A percentile compares a stretch with the other conserved stretches of the same genome.
These are phyloP conservation scores for Penicillium pulvis DNA, from an alignment of 495 filamentous ascomycete genomes.

Conservation along the genomic window DNA sequence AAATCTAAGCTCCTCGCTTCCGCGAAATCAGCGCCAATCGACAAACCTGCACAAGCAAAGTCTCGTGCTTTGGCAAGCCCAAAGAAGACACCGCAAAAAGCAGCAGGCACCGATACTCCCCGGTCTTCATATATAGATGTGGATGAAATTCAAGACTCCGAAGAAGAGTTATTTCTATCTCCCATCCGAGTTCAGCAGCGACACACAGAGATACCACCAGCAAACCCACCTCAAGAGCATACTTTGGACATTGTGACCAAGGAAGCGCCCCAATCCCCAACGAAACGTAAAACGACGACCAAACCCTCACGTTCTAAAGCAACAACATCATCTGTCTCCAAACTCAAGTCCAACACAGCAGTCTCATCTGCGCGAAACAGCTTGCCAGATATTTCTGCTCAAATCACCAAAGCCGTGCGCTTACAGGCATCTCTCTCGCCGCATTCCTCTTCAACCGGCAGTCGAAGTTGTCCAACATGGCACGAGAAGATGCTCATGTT, in stretches of 20 bases:
- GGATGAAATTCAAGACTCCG: slow-evolving; percentile 71
- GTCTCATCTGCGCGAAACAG: slow-evolving; percentile 9
- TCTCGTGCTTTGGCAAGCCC: background rate
- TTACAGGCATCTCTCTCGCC: slow-evolving; percentile 47
- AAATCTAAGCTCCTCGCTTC: slow-evolving; percentile 14
- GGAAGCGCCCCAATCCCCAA: slow-evolving; percentile 8
- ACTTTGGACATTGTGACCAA: slow-evolving; percentile 21
- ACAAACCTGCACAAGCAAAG: background rate
- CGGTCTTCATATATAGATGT: slow-evolving; percentile 32
- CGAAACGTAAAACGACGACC: slow-evolving; percentile 16
- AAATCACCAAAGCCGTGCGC: slow-evolving; percentile 69
- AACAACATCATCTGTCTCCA: background rate
- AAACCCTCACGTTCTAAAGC: slow-evolving; percentile 11
- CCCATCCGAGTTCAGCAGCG: slow-evolving; percentile 34
- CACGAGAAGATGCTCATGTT: slow-evolving; percentile 93
- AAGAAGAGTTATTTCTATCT: slow-evolving; percentile 45
- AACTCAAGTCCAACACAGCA: slow-evolving; percentile 3
- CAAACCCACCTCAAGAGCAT: slow-evolving; percentile 4
- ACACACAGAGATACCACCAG: slow-evolving; percentile 15
- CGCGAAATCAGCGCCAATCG: background rate
- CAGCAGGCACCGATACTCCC: background rate
- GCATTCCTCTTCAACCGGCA: slow-evolving; percentile 5
- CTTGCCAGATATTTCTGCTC: slow-evolving; percentile 51
- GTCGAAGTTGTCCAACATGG: slow-evolving; percentile 58
- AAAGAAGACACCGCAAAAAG: background rate